Evolutionary conservation across 83 land plant species (phyloP), one percentile per base, ranked within the genome.

Genomic region (Picea abies): DNA sequence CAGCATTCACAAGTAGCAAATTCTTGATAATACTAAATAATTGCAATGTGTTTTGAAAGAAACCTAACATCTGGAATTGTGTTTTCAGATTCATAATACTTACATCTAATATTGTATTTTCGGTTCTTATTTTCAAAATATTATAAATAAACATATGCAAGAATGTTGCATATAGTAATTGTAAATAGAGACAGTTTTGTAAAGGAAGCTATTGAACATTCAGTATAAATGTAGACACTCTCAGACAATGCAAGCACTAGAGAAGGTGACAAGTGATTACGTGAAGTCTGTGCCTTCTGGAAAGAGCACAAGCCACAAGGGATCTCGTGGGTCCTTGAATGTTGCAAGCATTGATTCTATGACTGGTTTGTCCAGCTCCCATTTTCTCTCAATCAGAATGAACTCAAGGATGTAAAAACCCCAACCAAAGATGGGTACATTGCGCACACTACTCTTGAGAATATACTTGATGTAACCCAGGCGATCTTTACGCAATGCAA

Each of bases 201-300:
- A 20, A 77, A 52, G 19, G 29, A 44, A 0, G 5, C 29, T 19
- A 5, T 39, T 49, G 16, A 22, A 49, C 52, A 76, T 22, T 49
- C n/a, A 76, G 61, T 29, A 76, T 26, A 76, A 76, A 76, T n/a
- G 25, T 41, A 75, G 22, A 44, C 78, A 20, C 5, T 12, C 29
- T 14, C 26, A 29, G 35, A n/a, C 5, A 39, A 29, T 17, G 52
- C 11, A 25, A 68, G 15, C 16, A 52, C 41, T 26, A 82, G n/a
- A 84, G 41, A 44, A 82, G 37, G 63, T 82, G 60, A 29, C 12
- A 3, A 86, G 25, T 37, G 7, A 69, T 87, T 89, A 89, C 91
- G 90, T 82, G 81, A 84, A 89, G 78, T 89, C 90, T 0, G 91
- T 89, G 68, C 91, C 91, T 78, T 89, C 91, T 3, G 90, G 91